Conservation (phyloP, 169 alveolate genomes). For the Plasmodium sp. region DNA sequence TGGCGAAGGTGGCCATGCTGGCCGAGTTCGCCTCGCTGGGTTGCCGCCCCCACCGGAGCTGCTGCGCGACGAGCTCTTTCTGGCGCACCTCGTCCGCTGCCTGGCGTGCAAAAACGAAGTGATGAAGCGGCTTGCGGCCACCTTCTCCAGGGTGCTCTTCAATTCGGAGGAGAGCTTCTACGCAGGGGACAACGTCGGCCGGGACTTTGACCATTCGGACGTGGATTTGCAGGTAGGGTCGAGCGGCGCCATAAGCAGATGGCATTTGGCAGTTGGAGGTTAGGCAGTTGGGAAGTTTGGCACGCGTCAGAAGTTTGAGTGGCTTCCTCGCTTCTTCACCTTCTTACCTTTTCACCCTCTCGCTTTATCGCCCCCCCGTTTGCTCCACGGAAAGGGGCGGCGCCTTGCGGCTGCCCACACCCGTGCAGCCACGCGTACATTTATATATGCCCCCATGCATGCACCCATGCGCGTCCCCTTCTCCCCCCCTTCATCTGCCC, state of each 20-base stretch:
- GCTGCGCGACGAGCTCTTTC: neutral
- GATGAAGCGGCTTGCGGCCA: neutral
- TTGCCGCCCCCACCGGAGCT: neutral
- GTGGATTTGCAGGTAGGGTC: constrained; percentile 25
- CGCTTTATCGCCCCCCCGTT: too few species aligned
- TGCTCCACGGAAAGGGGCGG: neutral
- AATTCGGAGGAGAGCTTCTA: constrained; percentile 18
- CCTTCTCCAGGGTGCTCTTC: constrained; percentile 4
- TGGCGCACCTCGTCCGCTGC: neutral
- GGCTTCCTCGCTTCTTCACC: too few species aligned
- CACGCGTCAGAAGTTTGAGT: too few species aligned
- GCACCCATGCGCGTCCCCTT: neutral
- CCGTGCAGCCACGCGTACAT: neutral
- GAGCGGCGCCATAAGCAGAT: neutral
- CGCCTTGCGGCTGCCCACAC: neutral
- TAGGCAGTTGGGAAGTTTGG: too few species aligned
- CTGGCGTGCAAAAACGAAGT: constrained; percentile 19
- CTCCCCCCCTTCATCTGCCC: neutral
- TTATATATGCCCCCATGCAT: neutral
- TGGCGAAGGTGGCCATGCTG: neutral
- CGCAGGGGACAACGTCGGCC: constrained; percentile 45
- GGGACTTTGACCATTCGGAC: constrained; percentile 18
- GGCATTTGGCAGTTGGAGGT: too few species aligned
- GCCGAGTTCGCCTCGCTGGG: too few species aligned
- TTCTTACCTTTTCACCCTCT: too few species aligned